These are phyloP conservation scores for Termitomyces sp. DNA, from an alignment of 768 basidiomycete species.

Conservation along the genomic window DNA sequence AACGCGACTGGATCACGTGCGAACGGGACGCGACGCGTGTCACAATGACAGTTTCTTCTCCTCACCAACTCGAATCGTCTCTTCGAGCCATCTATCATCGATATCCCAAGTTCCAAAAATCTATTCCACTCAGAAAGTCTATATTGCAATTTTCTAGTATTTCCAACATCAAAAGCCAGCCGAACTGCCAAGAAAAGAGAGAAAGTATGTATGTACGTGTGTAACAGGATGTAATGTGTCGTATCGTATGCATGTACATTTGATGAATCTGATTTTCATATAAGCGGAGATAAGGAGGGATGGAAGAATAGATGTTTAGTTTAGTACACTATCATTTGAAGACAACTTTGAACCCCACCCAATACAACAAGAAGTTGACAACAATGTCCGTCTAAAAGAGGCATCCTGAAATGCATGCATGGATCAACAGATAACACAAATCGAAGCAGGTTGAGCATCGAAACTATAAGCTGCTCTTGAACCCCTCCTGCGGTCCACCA, in stretches of 20 bases:
- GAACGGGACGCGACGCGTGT: slow-evolving; percentile 7
- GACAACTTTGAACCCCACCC: not conserved
- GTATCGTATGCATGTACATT: not conserved
- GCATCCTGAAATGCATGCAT: not conserved
- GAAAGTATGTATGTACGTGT: not conserved
- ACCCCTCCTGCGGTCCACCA: slow-evolving; percentile 11
- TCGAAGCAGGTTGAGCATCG: not conserved
- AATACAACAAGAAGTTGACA: not conserved
- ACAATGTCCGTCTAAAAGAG: not conserved
- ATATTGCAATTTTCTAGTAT: not conserved
- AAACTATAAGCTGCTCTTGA: slow-evolving; percentile 8
- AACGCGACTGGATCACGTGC: slow-evolving; percentile 16
- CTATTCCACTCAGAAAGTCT: no score
- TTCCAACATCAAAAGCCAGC: not conserved
- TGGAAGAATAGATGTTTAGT: not conserved
- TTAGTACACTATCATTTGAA: not conserved
- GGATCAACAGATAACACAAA: not conserved
- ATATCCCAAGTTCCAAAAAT: no score
- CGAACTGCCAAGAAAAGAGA: not conserved
- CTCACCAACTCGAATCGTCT: no score
- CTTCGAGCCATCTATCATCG: no score
- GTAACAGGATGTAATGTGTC: not conserved
- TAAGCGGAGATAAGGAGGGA: not conserved
- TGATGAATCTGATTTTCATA: not conserved
- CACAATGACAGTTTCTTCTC: not conserved